Evolutionary conservation across 179 eudicot species (phyloP).

Genomic region (Vitellaria paradoxa): DNA sequence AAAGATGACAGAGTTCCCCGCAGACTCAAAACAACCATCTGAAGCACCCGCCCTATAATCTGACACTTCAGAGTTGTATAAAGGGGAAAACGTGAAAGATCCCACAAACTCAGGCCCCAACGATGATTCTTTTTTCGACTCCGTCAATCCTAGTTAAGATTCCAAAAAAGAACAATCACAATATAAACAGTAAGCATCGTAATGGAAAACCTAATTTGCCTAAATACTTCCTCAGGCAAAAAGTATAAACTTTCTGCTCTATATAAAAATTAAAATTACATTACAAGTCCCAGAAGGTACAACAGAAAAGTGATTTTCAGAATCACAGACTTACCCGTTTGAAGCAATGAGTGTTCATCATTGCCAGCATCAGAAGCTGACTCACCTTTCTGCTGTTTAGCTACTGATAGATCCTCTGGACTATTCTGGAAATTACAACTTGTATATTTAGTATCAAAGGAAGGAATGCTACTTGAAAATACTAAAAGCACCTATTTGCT

Average conservation of each 20-base stretch:
- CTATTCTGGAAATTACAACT: slow-evolving; percentile 31
- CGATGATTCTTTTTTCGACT: slow-evolving; percentile 10
- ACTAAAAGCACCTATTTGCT: neutral
- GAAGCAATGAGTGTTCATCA: slow-evolving; percentile 14
- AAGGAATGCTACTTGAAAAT: neutral
- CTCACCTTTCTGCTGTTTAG: slow-evolving; percentile 24
- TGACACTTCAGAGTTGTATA: slow-evolving; percentile 27
- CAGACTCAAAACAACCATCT: slow-evolving; percentile 26
- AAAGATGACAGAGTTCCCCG: slow-evolving; percentile 17
- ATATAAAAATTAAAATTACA: neutral
- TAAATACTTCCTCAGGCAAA: neutral
- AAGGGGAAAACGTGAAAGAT: slow-evolving; percentile 15
- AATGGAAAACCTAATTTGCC: neutral
- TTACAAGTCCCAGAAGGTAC: neutral
- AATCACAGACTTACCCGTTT: slow-evolving; percentile 17
- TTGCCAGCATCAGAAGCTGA: slow-evolving; percentile 5
- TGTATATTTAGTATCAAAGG: neutral
- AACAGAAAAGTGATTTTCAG: neutral
- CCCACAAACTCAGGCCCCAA: slow-evolving; percentile 12
- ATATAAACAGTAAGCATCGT: neutral
- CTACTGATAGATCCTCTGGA: slow-evolving; percentile 25
- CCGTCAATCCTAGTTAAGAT: slow-evolving; percentile 12
- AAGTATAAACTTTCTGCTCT: neutral
- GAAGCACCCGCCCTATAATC: slow-evolving; percentile 26
- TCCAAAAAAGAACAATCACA: slow-evolving; percentile 5